Evolutionary conservation across 768 basidiomycete species (phyloP).

Genomic region (Lactarius quietus): DNA sequence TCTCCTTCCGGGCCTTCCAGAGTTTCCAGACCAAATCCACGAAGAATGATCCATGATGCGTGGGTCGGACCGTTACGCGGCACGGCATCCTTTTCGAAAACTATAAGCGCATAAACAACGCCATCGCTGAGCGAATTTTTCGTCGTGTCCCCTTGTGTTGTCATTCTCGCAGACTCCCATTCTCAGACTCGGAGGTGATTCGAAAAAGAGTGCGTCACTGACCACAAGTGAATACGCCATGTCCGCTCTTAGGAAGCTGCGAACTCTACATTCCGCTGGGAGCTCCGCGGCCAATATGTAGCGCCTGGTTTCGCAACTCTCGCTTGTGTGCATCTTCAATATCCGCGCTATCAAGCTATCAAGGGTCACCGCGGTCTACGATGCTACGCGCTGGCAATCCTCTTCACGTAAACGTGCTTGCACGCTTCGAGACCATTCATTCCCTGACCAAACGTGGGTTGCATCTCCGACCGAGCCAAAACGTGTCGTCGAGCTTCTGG

Average conservation of each 20-base stretch:
- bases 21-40: slow-evolving; percentile 21
- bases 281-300: slow-evolving; percentile 34
- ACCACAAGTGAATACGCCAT: slow-evolving; percentile 34
- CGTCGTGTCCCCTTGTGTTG: neutral
- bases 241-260: slow-evolving; percentile 31
- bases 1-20: no score
- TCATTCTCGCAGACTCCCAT: neutral
- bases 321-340: slow-evolving; percentile 58
- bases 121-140: slow-evolving; percentile 22
- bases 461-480: slow-evolving; percentile 32
- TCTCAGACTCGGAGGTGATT: slow-evolving; percentile 34
- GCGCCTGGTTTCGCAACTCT: slow-evolving; percentile 39
- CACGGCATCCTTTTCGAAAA: slow-evolving; percentile 23
- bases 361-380: slow-evolving; percentile 54
- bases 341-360: slow-evolving; percentile 54
- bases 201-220: slow-evolving; percentile 34
- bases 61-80: slow-evolving; percentile 26
- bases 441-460: slow-evolving; percentile 36
- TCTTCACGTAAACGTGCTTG: slow-evolving; percentile 58
- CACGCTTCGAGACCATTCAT: slow-evolving; percentile 72
- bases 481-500: slow-evolving; percentile 43
- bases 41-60: slow-evolving; percentile 15
- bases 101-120: slow-evolving; percentile 23
- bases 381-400: slow-evolving; percentile 49
- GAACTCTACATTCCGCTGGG: slow-evolving; percentile 32